Percentiles rank a stretch among this genome's conserved stretches.
phyloP scores from a whole-genome alignment of 768 basidiomycete genomes.

The Auricularia sp. region DNA sequence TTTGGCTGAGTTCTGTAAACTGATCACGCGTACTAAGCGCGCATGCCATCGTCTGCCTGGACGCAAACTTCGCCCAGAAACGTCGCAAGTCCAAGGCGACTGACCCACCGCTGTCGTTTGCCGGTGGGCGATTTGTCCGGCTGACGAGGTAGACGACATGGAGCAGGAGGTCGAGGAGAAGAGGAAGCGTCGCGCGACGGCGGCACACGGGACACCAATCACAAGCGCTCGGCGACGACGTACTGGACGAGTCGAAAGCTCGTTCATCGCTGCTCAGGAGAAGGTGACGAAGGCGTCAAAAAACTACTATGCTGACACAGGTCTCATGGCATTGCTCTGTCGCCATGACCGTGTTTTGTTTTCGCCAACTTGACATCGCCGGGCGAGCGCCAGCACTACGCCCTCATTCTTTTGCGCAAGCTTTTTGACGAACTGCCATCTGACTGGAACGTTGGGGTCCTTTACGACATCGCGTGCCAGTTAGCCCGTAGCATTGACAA shows the following conservation, averaged over 20 bases:
- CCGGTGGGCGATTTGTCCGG: neutral
- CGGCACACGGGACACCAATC: neutral
- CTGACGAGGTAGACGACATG: neutral
- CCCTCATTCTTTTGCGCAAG: constrained; percentile 24
- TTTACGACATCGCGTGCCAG: constrained; percentile 31
- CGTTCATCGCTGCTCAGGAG: constrained; percentile 9
- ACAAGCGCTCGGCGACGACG: neutral
- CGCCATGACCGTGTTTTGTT: constrained; percentile 18
- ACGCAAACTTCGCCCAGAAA: constrained; percentile 4
- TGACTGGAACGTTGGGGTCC: constrained; percentile 15
- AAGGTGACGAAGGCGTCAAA: constrained; percentile 1
- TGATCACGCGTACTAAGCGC: neutral
- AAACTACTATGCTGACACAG: constrained; percentile 13
- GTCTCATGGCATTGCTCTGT: constrained; percentile 13
- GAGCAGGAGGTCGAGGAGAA: neutral
- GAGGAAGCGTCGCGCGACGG: neutral
- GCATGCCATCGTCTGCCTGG: constrained; percentile 3
- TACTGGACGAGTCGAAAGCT: constrained; percentile 4
- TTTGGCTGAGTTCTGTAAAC: neutral
- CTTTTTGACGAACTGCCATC: constrained; percentile 23
- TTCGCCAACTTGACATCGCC: constrained; percentile 31
- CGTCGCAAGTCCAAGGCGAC: neutral
- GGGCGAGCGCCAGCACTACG: constrained; percentile 31
- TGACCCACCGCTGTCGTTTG: neutral
- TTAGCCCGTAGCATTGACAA: constrained; percentile 20